These are phyloP conservation scores for Neophaeococcomyces mojaviensis DNA, from an alignment of 2,329 filamentous ascomycete species.

Conservation along the genomic window DNA sequence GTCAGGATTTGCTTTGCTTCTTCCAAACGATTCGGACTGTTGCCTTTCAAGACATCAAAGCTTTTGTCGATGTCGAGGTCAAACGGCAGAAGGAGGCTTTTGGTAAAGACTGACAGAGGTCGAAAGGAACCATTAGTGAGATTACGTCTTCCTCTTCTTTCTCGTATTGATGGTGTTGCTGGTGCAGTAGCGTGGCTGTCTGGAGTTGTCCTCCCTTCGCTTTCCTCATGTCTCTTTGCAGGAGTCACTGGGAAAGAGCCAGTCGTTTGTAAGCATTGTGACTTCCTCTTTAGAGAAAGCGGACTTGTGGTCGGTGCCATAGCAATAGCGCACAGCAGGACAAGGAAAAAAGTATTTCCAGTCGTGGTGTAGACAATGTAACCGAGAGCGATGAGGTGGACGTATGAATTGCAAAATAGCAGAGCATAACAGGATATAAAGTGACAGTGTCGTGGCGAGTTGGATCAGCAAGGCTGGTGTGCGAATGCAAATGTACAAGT, in stretches of 20 bases:
- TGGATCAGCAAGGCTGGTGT: too few relatives aligned
- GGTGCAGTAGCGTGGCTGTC: background rate
- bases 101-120: conserved; percentile 17
- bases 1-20: conserved; percentile 3
- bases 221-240: background rate
- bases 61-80: conserved; percentile 14
- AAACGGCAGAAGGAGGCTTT: conserved; percentile 14
- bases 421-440: too few relatives aligned
- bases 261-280: background rate
- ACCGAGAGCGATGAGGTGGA: too few relatives aligned
- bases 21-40: conserved; percentile 5
- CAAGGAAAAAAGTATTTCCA: background rate
- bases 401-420: too few relatives aligned
- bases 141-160: conserved; percentile 7
- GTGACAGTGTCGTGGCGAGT: too few relatives aligned
- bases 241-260: conserved; percentile 4
- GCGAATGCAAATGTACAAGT: too few relatives aligned
- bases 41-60: conserved; percentile 13
- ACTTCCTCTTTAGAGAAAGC: background rate
- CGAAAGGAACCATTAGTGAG: conserved; percentile 8
- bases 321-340: background rate
- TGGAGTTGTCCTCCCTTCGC: background rate
- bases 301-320: background rate
- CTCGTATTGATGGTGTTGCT: conserved; percentile 2
- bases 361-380: too few relatives aligned